Percentiles rank a stretch among this genome's conserved stretches.
Conservation (phyloP, 2,329 filamentous ascomycete species). For the Penicillium oxalicum region DNA sequence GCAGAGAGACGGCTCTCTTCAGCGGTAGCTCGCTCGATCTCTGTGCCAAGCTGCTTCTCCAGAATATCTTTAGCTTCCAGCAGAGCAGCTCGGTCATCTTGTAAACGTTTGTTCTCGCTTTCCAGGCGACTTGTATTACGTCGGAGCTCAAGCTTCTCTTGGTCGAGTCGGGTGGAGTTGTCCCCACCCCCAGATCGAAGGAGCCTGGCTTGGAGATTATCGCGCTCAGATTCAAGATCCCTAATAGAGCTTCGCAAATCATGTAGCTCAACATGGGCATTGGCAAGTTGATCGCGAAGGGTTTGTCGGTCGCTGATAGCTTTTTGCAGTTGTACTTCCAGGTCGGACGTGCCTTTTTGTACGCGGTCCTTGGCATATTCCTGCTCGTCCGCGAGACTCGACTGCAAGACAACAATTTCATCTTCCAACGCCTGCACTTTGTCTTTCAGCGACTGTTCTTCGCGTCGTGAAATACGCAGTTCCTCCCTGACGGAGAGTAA, state of each 20-base stretch:
- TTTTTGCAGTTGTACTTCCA: slow-evolving; percentile 53
- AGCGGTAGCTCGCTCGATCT: slow-evolving; percentile 59
- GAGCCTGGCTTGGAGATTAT: slow-evolving; percentile 60
- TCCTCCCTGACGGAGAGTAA: slow-evolving; percentile 62
- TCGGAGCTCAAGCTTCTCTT: slow-evolving; percentile 63
- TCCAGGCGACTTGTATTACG: slow-evolving; percentile 64
- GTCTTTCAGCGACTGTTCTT: slow-evolving; percentile 57
- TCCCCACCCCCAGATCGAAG: slow-evolving; percentile 49
- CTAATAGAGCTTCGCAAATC: slow-evolving; percentile 52
- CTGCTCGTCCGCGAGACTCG: slow-evolving; percentile 58
- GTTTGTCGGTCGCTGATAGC: slow-evolving; percentile 56
- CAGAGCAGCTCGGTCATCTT: slow-evolving; percentile 57
- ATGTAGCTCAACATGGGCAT: slow-evolving; percentile 55
- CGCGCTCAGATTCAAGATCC: slow-evolving; percentile 59
- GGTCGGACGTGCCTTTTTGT: slow-evolving; percentile 53
- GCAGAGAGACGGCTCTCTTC: slow-evolving; percentile 57
- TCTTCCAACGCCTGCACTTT: slow-evolving; percentile 66
- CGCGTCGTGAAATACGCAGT: slow-evolving; percentile 60
- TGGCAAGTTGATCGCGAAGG: slow-evolving; percentile 58
- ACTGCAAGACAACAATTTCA: slow-evolving; percentile 68
- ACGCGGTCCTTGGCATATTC: slow-evolving; percentile 55
- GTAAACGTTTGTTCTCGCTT: slow-evolving; percentile 58
- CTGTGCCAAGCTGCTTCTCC: slow-evolving; percentile 59
- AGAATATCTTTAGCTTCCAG: slow-evolving; percentile 53
- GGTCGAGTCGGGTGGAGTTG: slow-evolving; percentile 57